Evolutionary conservation across 2,329 filamentous ascomycete genomes (phyloP), one percentile per base, ranked within the genome.

Genomic region (Xylariaceae sp.): DNA sequence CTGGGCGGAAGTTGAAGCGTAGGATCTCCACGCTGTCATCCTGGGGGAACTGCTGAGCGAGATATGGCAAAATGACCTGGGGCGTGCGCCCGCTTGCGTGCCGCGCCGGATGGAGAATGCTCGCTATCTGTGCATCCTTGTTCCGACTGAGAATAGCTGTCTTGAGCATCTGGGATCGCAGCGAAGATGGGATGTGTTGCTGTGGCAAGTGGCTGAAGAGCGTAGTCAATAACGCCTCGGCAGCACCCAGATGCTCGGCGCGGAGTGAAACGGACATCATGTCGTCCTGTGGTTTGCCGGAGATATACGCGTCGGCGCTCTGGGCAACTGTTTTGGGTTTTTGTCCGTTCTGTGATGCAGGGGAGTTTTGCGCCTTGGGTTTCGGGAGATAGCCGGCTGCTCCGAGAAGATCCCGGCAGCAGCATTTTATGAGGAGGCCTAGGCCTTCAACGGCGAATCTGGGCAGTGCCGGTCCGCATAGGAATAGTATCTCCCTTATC

Each of bases 41-140:
- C 8, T 78, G 69, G 0, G 84, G 77, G 64, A 84, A 88, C 49
- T 81, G 79, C 52, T 84, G 80, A 6, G 84, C 81, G 30, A 96
- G 74, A 64, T 95, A 88, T 0, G 92, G 91, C 47, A 96, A 72
- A 47, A 96, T 86, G 68, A 86, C 94, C 31, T 87, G 78, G 57
- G 84, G 81, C 50, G 82, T 80, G 60, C 82, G 76, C 42, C 85
- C 80, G 67, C 84, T 78, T 65, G 81, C 75, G 65, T 84, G 76
- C 59, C 83, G 73, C 70, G 85, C 82, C 0, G 90, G 89, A 69
- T 94, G 90, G 56, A 96, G 74, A 9, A 95, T 84, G 68, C 89
- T 92, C 4, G 90, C 84, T 8, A 94, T 67, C 80, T 96, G 88
- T 42, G 88, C 86, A 34, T 85, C 76, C 66, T 84, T 85, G 68